Evolutionary conservation across 1,139 yeast species (phyloP).

Genomic region (Petasospora rhodanensis): DNA sequence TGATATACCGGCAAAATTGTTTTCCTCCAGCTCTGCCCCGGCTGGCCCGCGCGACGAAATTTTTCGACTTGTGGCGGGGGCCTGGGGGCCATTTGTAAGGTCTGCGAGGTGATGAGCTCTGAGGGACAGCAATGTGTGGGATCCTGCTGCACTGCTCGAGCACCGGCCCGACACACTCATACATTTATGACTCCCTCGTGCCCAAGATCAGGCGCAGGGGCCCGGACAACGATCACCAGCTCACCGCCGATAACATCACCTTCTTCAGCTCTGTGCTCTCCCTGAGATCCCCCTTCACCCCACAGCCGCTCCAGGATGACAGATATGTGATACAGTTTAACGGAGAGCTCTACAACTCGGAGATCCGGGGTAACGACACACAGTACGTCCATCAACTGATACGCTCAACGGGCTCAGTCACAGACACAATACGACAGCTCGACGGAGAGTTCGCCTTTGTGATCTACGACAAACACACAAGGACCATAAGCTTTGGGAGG

Average conservation of each 20-base stretch:
- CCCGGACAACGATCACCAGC: constrained; percentile 41
- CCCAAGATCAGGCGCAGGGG: constrained; percentile 50
- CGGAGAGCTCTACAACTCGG: constrained; percentile 76
- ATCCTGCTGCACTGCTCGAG: constrained; percentile 36
- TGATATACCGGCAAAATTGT: background rate
- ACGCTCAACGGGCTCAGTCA: too few relatives aligned
- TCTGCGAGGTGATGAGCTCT: too few relatives aligned
- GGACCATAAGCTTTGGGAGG: constrained; percentile 67
- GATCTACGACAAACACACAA: constrained; percentile 37
- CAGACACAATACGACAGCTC: constrained; percentile 34
- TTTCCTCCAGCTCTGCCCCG: too few relatives aligned
- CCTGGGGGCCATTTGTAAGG: too few relatives aligned
- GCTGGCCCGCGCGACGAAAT: too few relatives aligned
- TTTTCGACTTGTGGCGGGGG: too few relatives aligned
- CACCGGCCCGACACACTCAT: constrained; percentile 12
- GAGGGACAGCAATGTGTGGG: constrained; percentile 51
- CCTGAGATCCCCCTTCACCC: constrained; percentile 68
- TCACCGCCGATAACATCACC: constrained; percentile 24
- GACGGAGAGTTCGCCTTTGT: constrained; percentile 83
- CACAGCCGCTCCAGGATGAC: constrained; percentile 54
- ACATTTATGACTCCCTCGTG: constrained; percentile 28
- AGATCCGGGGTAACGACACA: constrained; percentile 51
- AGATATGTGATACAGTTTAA: constrained; percentile 63
- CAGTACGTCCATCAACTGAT: constrained; percentile 38
- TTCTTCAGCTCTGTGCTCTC: constrained; percentile 71